Conservation (phyloP, 2,329 filamentous ascomycete species). For the Fusarium gaditjirri region DNA sequence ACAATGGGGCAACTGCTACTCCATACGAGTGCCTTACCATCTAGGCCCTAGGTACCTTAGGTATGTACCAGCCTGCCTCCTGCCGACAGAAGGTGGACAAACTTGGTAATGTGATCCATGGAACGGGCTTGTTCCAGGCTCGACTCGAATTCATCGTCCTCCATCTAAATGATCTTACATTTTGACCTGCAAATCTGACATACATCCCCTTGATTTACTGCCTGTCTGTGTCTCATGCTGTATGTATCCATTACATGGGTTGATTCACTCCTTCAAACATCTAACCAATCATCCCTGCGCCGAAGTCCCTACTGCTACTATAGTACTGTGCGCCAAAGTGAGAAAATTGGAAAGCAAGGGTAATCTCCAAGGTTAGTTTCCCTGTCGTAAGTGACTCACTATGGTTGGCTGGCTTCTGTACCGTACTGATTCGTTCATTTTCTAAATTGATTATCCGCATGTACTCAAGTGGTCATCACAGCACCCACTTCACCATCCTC, state of each 20-base stretch:
- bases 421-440: constrained; percentile 31
- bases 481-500: constrained; percentile 33
- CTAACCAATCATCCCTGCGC: constrained; percentile 22
- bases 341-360: constrained; percentile 31
- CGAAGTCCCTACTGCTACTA: constrained; percentile 19
- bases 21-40: constrained; percentile 2
- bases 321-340: constrained; percentile 13
- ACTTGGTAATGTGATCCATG: background rate
- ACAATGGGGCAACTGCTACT: constrained; percentile 9
- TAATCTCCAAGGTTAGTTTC: constrained; percentile 22
- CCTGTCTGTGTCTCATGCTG: constrained; percentile 36
- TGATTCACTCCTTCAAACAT: constrained; percentile 29
- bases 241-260: constrained; percentile 25
- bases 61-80: background rate
- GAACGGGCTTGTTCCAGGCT: constrained; percentile 2
- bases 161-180: background rate
- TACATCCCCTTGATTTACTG: constrained; percentile 7
- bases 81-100: background rate
- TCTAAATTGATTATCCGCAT: constrained; percentile 22
- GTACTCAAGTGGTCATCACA: constrained; percentile 35
- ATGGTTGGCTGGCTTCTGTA: constrained; percentile 35
- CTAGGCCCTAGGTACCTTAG: background rate
- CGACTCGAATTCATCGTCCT: background rate
- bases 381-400: constrained; percentile 12
- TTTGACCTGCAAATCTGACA: constrained; percentile 23